A percentile compares a stretch with the other conserved stretches of the same genome.
Conservation (phyloP, 1,139 yeast species). For the Protomyces lactucae-debilis region DNA sequence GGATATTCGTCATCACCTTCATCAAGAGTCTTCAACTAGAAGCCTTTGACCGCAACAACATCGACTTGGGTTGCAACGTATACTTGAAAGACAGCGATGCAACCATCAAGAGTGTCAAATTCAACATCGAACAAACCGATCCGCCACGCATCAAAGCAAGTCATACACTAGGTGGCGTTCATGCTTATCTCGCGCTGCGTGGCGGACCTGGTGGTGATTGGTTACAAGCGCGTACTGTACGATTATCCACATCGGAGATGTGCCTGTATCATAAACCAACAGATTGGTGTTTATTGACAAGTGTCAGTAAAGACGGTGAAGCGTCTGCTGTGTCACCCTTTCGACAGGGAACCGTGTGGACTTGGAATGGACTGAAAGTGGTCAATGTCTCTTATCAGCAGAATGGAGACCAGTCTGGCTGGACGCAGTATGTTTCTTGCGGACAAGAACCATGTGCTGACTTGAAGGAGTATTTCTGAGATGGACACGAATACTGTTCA, state of each 20-base stretch:
- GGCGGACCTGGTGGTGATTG: background rate
- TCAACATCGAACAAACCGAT: background rate
- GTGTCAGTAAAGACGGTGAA: background rate
- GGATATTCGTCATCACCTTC: too few relatives aligned
- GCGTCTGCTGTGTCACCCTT: background rate
- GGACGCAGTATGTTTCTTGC: background rate
- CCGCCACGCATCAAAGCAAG: background rate
- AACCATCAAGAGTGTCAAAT: background rate
- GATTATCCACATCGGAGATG: background rate
- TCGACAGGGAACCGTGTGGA: background rate
- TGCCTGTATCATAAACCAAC: background rate
- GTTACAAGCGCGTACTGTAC: background rate
- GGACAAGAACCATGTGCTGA: too few relatives aligned
- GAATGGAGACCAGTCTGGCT: background rate
- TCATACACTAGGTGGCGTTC: background rate
- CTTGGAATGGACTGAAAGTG: background rate
- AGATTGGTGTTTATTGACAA: background rate
- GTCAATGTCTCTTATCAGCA: background rate
- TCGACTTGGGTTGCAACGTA: background rate
- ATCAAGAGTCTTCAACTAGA: background rate
- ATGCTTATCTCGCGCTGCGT: background rate
- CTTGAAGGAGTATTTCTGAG: too few relatives aligned
- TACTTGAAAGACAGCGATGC: background rate
- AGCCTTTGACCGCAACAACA: background rate
- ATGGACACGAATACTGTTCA: too few relatives aligned